Conservation (phyloP, 352 stramenopile genomes). For the Elongisporangium prolatum region DNA sequence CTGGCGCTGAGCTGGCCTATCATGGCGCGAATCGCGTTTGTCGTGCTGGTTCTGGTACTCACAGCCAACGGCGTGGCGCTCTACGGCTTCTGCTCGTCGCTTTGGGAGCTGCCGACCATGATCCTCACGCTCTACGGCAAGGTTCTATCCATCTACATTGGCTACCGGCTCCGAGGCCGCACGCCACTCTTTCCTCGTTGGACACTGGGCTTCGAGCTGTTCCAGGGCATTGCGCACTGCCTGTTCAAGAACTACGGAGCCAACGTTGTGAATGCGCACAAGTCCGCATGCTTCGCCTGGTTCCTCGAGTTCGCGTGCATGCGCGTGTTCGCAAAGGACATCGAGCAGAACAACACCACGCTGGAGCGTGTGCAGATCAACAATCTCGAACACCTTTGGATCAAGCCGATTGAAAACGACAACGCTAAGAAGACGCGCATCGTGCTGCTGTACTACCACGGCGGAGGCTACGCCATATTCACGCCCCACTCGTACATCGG, state of each 20-base stretch:
- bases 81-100: neutral
- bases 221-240: constrained; percentile 17
- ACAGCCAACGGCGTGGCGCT: constrained; percentile 1
- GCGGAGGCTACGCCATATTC: constrained; percentile 51
- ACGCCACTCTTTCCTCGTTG: constrained; percentile 33
- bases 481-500: constrained; percentile 46
- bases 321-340: neutral
- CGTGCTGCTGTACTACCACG: constrained; percentile 56
- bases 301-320: constrained; percentile 14
- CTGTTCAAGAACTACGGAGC: neutral
- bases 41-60: constrained; percentile 3
- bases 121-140: neutral
- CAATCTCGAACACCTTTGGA: constrained; percentile 43
- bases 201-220: constrained; percentile 39
- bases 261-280: constrained; percentile 8
- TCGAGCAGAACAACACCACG: constrained; percentile 5
- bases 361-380: constrained; percentile 24
- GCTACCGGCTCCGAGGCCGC: constrained; percentile 23
- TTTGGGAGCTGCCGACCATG: neutral
- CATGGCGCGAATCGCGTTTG: neutral
- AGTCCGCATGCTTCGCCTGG: constrained; percentile 12
- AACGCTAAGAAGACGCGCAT: constrained; percentile 13
- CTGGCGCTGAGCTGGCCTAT: neutral
- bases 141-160: neutral
- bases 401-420: constrained; percentile 9